phyloP scores from a whole-genome alignment of 2,329 filamentous ascomycete genomes.

The Colletotrichum neosansevieriae region DNA sequence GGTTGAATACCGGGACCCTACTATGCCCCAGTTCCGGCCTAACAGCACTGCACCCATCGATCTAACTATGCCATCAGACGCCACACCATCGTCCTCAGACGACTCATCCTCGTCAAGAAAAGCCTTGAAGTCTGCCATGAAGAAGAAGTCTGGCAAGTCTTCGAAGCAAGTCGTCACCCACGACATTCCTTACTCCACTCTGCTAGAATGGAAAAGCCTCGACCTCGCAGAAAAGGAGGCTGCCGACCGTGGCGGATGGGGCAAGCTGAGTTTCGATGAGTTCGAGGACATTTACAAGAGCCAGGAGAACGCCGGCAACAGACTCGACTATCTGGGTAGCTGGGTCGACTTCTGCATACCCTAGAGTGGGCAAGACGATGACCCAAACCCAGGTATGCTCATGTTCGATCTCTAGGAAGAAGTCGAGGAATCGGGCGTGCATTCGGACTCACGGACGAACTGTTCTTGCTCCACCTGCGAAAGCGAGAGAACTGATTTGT shows the following conservation, averaged over 20 bases:
- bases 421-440: no score
- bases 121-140: slow-evolving; percentile 20
- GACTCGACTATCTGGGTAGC: slow-evolving; percentile 84
- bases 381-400: background rate
- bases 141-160: slow-evolving; percentile 30
- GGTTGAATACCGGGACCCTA: slow-evolving; percentile 64
- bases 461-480: background rate
- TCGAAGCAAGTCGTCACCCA: slow-evolving; percentile 44
- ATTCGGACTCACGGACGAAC: background rate
- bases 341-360: slow-evolving; percentile 90
- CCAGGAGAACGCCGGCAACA: slow-evolving; percentile 71
- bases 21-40: slow-evolving; percentile 77
- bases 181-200: slow-evolving; percentile 48
- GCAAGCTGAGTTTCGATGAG: slow-evolving; percentile 81
- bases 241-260: slow-evolving; percentile 79
- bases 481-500: background rate
- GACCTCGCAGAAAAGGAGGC: slow-evolving; percentile 77
- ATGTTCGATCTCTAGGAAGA: background rate
- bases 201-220: slow-evolving; percentile 66
- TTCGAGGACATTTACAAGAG: slow-evolving; percentile 81
- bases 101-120: slow-evolving; percentile 9
- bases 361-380: slow-evolving; percentile 47
- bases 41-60: slow-evolving; percentile 53
- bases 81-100: slow-evolving; percentile 9
- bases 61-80: slow-evolving; percentile 20